Conservation (phyloP, 495 filamentous ascomycete genomes). For the Aspergillus campestris region DNA sequence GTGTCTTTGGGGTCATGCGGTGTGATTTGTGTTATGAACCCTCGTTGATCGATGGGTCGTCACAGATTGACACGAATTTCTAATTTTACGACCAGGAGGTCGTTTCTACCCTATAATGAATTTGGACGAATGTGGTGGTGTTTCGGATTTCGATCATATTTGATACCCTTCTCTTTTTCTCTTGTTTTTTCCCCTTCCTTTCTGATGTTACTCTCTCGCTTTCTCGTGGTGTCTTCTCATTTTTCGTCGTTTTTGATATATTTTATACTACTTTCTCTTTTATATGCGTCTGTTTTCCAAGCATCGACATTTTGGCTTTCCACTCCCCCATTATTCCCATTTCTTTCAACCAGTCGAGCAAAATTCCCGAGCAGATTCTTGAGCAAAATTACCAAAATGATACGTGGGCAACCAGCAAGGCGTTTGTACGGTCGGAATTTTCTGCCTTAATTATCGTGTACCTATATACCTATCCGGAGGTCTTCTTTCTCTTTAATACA, state of each 20-base stretch:
- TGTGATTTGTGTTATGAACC: background rate
- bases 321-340: too few relatives aligned
- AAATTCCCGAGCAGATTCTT: too few relatives aligned
- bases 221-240: slow-evolving; percentile 7
- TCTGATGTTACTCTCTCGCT: background rate
- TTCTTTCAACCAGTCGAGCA: too few relatives aligned
- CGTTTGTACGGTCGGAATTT: slow-evolving; percentile 1
- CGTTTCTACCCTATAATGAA: slow-evolving; percentile 12
- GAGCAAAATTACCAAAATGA: too few relatives aligned
- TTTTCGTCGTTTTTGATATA: slow-evolving; percentile 18
- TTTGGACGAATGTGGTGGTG: slow-evolving; percentile 12
- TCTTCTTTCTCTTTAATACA: background rate
- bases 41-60: background rate
- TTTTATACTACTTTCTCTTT: slow-evolving; percentile 6
- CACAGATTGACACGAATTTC: background rate
- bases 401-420: background rate
- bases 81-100: slow-evolving; percentile 8
- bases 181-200: background rate
- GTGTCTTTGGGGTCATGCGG: background rate
- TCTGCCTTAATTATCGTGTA: slow-evolving; percentile 5
- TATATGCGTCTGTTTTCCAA: background rate
- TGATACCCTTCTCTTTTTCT: slow-evolving; percentile 16
- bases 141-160: slow-evolving; percentile 17
- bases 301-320: background rate
- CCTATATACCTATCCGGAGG: slow-evolving; percentile 2